Evolutionary conservation across 345 rosid species (phyloP).

Genomic region (Atalantia buxifolia): DNA sequence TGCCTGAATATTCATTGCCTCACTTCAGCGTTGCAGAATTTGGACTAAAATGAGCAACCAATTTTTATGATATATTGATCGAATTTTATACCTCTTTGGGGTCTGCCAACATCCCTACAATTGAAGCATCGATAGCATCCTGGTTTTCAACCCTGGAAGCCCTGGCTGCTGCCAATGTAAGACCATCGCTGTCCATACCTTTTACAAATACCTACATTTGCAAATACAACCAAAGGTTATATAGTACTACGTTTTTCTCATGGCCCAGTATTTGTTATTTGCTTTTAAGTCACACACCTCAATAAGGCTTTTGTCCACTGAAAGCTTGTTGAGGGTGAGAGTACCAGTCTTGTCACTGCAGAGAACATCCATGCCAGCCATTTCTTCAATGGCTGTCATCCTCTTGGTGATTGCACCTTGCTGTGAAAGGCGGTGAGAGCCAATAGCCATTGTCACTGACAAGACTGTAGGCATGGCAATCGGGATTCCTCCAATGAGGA

Average conservation of each 20-base stretch:
- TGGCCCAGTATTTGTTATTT: background rate
- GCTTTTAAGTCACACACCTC: constrained; percentile 43
- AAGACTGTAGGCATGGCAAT: constrained; percentile 97
- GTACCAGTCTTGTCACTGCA: constrained; percentile 98
- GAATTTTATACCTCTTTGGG: constrained; percentile 56
- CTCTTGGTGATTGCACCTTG: constrained; percentile 98
- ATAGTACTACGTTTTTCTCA: background rate
- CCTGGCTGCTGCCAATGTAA: constrained; percentile 69
- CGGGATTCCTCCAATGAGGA: constrained; percentile 96
- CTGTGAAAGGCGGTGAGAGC: constrained; percentile 80
- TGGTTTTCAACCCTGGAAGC: constrained; percentile 93
- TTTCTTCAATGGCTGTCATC: constrained; percentile 98
- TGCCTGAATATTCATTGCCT: constrained; percentile 36
- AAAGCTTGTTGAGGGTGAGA: constrained; percentile 91
- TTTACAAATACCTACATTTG: constrained; percentile 48
- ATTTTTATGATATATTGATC: background rate
- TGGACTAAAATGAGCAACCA: background rate
- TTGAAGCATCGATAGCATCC: constrained; percentile 94
- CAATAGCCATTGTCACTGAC: constrained; percentile 98
- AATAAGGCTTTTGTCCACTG: constrained; percentile 73
- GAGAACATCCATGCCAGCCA: constrained; percentile 98
- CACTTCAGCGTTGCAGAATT: background rate
- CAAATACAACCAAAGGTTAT: background rate
- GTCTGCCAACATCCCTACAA: constrained; percentile 80
- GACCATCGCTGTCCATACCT: constrained; percentile 43